These are phyloP conservation scores for Colletotrichum tamarilloi DNA, from an alignment of 2,329 filamentous ascomycete genomes.

Conservation along the genomic window DNA sequence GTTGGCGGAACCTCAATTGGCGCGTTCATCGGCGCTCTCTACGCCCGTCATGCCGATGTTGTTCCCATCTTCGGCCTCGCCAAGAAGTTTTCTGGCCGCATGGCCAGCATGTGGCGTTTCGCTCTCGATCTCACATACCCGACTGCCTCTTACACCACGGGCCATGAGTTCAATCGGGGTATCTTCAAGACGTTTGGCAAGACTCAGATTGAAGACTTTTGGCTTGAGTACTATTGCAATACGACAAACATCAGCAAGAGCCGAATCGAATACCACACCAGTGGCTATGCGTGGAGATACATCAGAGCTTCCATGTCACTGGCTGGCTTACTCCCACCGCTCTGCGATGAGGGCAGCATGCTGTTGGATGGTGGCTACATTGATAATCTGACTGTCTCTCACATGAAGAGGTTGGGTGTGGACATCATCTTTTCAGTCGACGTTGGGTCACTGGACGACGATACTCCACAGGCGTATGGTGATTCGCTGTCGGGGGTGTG, in stretches of 20 bases:
- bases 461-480: conserved; percentile 91
- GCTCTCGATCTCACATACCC: conserved; percentile 96
- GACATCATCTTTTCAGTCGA: conserved; percentile 97
- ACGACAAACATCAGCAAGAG: conserved; percentile 98
- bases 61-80: conserved; percentile 96
- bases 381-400: conserved; percentile 94
- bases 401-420: conserved; percentile 95
- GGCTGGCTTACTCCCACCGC: conserved; percentile 88
- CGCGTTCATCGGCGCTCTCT: conserved; percentile 92
- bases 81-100: conserved; percentile 98
- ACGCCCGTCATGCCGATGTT: conserved; percentile 94
- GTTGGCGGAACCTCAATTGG: conserved; percentile 97
- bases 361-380: conserved; percentile 96
- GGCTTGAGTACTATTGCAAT: conserved; percentile 99
- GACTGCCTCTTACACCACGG: conserved; percentile 95
- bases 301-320: conserved; percentile 97
- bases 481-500: conserved; percentile 95
- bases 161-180: conserved; percentile 97
- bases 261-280: conserved; percentile 91
- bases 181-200: conserved; percentile 99
- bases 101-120: conserved; percentile 99
- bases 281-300: conserved; percentile 97
- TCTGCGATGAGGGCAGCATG: conserved; percentile 98
- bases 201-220: conserved; percentile 98
- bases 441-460: conserved; percentile 91